These are phyloP conservation scores for Yarrowia porcina DNA, from an alignment of 805 yeast genomes.

Conservation along the genomic window DNA sequence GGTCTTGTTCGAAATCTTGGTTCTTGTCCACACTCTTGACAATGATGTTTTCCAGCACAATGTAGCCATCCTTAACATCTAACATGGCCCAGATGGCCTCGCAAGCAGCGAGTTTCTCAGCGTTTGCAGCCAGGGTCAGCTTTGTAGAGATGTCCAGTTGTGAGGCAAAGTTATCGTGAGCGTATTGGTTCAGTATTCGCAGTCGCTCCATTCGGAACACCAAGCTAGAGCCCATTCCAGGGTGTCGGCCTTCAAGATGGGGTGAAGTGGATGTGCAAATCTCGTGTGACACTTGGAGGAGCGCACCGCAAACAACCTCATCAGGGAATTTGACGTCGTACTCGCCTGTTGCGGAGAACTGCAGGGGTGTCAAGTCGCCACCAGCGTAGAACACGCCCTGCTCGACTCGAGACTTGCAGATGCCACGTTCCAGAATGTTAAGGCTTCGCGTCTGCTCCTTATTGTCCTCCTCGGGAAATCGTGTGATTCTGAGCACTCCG, in stretches of 20 bases:
- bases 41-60: not conserved
- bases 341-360: conserved; percentile 48
- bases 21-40: not conserved
- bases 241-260: conserved; percentile 53
- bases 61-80: not conserved
- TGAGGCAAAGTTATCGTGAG: conserved; percentile 41
- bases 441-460: conserved; percentile 27
- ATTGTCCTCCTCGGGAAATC: conserved; percentile 38
- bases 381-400: conserved; percentile 73
- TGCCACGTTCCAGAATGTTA: conserved; percentile 34
- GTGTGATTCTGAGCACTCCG: conserved; percentile 62
- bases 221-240: conserved; percentile 53
- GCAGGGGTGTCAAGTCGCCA: conserved; percentile 39
- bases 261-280: conserved; percentile 54
- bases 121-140: conserved; percentile 27
- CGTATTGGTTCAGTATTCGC: conserved; percentile 42
- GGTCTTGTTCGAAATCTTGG: not conserved
- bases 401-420: conserved; percentile 70
- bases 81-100: conserved; percentile 20
- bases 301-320: conserved; percentile 50
- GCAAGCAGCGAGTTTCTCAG: conserved; percentile 18
- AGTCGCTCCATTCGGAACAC: conserved; percentile 45
- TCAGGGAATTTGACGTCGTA: conserved; percentile 46
- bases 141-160: conserved; percentile 23
- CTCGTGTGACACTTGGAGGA: conserved; percentile 51